Conservation (phyloP, 768 basidiomycete genomes). For the Coprinopsis sp. region DNA sequence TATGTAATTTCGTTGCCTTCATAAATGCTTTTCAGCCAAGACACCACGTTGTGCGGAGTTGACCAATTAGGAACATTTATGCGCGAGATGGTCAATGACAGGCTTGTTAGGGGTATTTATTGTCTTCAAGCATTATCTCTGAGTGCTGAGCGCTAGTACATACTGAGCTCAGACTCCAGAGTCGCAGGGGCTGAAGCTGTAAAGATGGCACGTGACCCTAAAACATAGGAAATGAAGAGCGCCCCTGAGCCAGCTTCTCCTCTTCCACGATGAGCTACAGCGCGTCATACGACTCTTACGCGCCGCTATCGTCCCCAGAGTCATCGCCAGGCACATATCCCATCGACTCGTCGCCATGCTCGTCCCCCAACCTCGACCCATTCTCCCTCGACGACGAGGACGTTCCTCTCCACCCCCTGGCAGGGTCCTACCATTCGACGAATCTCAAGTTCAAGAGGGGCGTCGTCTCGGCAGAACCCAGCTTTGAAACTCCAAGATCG, state of each 20-base stretch:
- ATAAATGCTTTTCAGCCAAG: too few relatives aligned
- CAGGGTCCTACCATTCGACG: constrained; percentile 49
- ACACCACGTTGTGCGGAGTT: neutral
- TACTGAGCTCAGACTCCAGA: too few relatives aligned
- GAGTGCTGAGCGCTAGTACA: too few relatives aligned
- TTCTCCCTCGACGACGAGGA: constrained; percentile 20
- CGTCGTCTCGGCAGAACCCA: constrained; percentile 19
- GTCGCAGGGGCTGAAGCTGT: too few relatives aligned
- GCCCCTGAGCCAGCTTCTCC: too few relatives aligned
- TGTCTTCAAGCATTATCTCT: too few relatives aligned
- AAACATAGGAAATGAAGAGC: too few relatives aligned
- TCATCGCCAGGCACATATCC: constrained; percentile 27
- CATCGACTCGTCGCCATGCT: constrained; percentile 44
- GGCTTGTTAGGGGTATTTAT: too few relatives aligned
- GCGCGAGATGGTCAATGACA: too few relatives aligned
- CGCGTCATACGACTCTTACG: constrained; percentile 9
- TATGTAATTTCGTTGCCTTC: neutral
- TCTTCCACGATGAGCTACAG: constrained; percentile 18
- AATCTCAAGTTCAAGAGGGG: constrained; percentile 11
- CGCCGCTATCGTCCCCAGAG: constrained; percentile 29
- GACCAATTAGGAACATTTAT: neutral
- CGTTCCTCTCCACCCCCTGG: constrained; percentile 42
- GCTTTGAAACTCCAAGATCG: neutral
- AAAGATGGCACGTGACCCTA: too few relatives aligned
- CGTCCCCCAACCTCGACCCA: constrained; percentile 39